Evolutionary conservation across 176 grass and related monocot species (phyloP), one percentile per base, ranked within the genome.

Genomic region (Carex kokanica): DNA sequence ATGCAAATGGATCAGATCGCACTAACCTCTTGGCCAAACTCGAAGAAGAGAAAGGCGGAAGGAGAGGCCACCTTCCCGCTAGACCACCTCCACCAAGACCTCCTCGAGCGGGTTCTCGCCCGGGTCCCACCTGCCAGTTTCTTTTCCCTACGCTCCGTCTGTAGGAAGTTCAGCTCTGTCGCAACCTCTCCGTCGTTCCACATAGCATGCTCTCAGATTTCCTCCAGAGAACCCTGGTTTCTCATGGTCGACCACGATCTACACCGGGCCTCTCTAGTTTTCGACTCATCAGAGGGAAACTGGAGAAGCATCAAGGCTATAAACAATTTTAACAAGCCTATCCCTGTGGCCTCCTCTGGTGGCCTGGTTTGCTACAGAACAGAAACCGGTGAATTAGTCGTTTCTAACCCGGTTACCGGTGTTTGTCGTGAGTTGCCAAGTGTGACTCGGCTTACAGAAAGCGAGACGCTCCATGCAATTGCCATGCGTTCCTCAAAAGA

Each of bases 401-500:
- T 99, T 9, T 79, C 63, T 36, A 99, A 99, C 66, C 96, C 93
- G 16, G 81, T 99, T 34, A 99, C 85, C 1, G 91, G 96, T n/a
- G 84, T 75, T 23, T 90, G 80, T 8, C 93, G 93, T 2, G 66
- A 63, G 54, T 87, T 99, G 70, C 96, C 93, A 0, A 63, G 59
- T 21, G 64, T 81, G 23, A 75, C 79, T 20, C 5, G 16, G 23
- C 53, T 71, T 27, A 2, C 47, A 2, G 34, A 57, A 51, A 68
- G 79, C 52, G 20, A 59, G 17, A 51, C 24, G 71, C 86, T 99
- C 54, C 88, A 90, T 0, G 89, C 97, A 13, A 74, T 99, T 38
- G 88, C 91, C 40, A 93, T 99, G 89, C 78, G 82, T 80, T 89
- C 82, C 1, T 86, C 85, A 3, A 47, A 75, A 8, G 25, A 45